A percentile compares a stretch with the other conserved stretches of the same genome.
Conservation (phyloP, 305 asterid species). For the Plantago coronopus region DNA sequence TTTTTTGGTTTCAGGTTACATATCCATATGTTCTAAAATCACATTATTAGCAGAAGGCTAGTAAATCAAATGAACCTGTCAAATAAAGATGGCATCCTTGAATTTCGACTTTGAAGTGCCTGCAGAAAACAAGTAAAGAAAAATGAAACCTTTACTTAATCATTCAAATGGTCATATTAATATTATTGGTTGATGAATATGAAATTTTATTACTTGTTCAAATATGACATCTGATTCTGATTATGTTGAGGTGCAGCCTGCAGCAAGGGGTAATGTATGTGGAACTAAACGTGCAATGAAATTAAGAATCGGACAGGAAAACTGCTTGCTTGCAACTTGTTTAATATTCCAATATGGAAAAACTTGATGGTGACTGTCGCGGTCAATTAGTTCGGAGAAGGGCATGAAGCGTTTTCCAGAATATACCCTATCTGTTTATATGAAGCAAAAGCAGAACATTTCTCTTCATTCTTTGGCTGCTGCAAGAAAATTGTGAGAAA, state of each 20-base stretch:
- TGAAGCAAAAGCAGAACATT: slow-evolving; percentile 12
- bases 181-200: not conserved
- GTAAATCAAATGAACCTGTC: not conserved
- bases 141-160: not conserved
- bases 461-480: not conserved
- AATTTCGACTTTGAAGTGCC: no score
- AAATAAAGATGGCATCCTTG: no score
- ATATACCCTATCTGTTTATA: not conserved
- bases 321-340: not conserved
- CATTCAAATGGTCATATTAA: not conserved
- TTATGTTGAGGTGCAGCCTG: no score
- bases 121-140: not conserved
- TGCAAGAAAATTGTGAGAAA: slow-evolving; percentile 3
- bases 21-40: no score
- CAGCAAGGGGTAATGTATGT: not conserved
- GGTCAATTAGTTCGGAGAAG: slow-evolving; percentile 1
- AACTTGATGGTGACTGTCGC: not conserved
- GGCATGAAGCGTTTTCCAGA: not conserved
- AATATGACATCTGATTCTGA: not conserved
- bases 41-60: no score
- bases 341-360: not conserved
- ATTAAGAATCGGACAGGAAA: not conserved
- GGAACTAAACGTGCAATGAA: not conserved
- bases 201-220: not conserved
- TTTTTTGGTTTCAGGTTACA: no score